Evolutionary conservation across 495 filamentous ascomycete species (phyloP), one percentile per base, ranked within the genome.

Genomic region (Xylaria bambusicola): DNA sequence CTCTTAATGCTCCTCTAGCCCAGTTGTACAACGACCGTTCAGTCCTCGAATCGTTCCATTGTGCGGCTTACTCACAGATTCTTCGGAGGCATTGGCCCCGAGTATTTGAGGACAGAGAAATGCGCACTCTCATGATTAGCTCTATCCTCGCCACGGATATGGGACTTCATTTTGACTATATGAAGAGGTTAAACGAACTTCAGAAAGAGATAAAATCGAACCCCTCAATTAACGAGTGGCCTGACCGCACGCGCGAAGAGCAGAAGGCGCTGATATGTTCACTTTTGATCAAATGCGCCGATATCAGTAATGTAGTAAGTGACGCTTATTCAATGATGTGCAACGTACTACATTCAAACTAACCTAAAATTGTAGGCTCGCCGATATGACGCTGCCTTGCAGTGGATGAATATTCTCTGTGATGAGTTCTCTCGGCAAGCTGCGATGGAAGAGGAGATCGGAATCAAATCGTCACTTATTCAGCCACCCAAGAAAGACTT

Each of bases 11-110:
- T 38, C 95, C 94, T 12, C 80, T 98, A 17, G 94, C 94, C n/a
- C 94, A 98, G 69, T 79, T 98, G 13, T 98, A 98, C 75, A 98
- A 98, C 71, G 94, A 98, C 71, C 89, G 88, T 61, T 98, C 94
- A 15, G 94, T 98, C 21, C 82, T 98, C 26, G 94, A 98, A 75
- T 93, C 93, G 15, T 98, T 97, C 70, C 94, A 98, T 66, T 97
- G 94, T 68, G 95, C 94, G 13, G 94, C 95, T 2, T 98, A 93
- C 69, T 97, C 91, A 2, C 94, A 98, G 68, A 96, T 98, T 33
- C 83, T 98, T 33, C 89, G 92, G 46, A 87, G 92, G 33, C 85
- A 97, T 73, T 98, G 94, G 94, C 92, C 92, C 6, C 77, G 84
- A 2, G 88, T 87, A 2, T 93, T 93, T 64, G 76, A 83, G 62